Conservation (phyloP, 2,329 filamentous ascomycete genomes). For the Pseudopyricularia cyperi region DNA sequence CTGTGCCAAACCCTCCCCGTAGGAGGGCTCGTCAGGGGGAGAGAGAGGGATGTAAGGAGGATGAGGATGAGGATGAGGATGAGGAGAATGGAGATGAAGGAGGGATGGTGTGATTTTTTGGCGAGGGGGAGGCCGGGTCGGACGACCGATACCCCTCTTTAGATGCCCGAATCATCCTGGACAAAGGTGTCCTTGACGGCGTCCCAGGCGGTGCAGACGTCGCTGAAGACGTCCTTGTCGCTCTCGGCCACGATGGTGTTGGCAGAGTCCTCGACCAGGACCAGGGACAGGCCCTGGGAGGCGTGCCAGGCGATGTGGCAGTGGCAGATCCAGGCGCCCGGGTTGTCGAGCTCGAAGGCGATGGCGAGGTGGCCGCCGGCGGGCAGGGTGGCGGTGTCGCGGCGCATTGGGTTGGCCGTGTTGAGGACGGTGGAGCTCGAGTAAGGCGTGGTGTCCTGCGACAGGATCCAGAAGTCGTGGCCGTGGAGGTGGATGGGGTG, state of each 20-base stretch:
- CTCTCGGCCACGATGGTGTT: slow-evolving; percentile 29
- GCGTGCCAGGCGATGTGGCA: slow-evolving; percentile 14
- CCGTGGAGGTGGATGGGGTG: slow-evolving; percentile 39
- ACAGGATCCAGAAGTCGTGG: slow-evolving; percentile 33
- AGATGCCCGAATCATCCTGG: slow-evolving; percentile 2
- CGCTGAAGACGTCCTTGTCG: neutral
- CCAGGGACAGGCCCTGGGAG: slow-evolving; percentile 16
- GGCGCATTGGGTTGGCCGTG: slow-evolving; percentile 21
- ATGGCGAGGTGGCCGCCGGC: slow-evolving; percentile 16
- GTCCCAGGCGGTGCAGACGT: slow-evolving; percentile 1
- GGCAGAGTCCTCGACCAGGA: slow-evolving; percentile 26
- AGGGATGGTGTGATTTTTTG: no score
- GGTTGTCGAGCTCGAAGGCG: slow-evolving; percentile 21
- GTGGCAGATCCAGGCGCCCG: slow-evolving; percentile 17
- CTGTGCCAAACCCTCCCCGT: no score
- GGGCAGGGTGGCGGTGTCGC: slow-evolving; percentile 22
- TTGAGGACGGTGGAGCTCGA: slow-evolving; percentile 6
- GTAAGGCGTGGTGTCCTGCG: slow-evolving; percentile 13
- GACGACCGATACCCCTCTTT: neutral
- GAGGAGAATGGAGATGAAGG: no score
- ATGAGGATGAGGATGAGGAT: no score
- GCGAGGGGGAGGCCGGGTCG: no score
- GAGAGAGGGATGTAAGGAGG: no score
- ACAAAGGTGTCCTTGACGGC: neutral
- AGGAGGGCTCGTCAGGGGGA: no score